Percentiles rank a stretch among this genome's conserved stretches.
These are phyloP conservation scores for Cyberlindnera samutprakarnensis DNA, from an alignment of 805 yeast genomes.

Conservation along the genomic window DNA sequence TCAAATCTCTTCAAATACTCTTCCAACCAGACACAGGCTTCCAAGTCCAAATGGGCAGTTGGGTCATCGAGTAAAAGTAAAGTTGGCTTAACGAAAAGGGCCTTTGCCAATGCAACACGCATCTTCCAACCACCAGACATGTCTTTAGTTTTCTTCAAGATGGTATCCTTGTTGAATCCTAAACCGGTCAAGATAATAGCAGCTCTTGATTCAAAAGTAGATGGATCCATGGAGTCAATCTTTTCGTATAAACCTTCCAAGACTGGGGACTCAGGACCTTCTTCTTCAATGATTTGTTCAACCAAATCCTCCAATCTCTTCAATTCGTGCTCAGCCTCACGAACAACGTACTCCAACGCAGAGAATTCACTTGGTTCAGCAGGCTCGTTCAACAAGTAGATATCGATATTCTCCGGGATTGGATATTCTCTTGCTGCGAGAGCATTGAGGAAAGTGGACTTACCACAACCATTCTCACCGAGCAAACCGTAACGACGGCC, in stretches of 20 bases:
- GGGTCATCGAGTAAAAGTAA: slow-evolving; percentile 93
- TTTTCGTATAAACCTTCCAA: slow-evolving; percentile 90
- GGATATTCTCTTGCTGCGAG: slow-evolving; percentile 96
- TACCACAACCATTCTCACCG: slow-evolving; percentile 99
- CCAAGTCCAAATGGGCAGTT: slow-evolving; percentile 98
- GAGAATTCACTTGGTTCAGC: slow-evolving; percentile 90
- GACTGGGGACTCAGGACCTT: slow-evolving; percentile 87
- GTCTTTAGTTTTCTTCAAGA: slow-evolving; percentile 90
- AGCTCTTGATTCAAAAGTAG: slow-evolving; percentile 94
- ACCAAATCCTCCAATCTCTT: slow-evolving; percentile 86
- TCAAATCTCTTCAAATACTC: slow-evolving; percentile 94
- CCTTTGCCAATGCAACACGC: slow-evolving; percentile 98
- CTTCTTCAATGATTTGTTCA: slow-evolving; percentile 80
- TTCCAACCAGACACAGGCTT: slow-evolving; percentile 99
- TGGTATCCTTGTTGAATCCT: slow-evolving; percentile 85
- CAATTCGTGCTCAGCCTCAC: slow-evolving; percentile 91
- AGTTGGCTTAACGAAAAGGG: slow-evolving; percentile 96
- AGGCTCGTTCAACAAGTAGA: slow-evolving; percentile 92
- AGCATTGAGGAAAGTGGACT: slow-evolving; percentile 89
- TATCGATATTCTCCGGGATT: slow-evolving; percentile 84
- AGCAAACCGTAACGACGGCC: slow-evolving; percentile 97
- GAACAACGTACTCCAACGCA: slow-evolving; percentile 93
- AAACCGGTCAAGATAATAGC: slow-evolving; percentile 94
- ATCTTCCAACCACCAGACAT: slow-evolving; percentile 99
- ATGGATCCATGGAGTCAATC: slow-evolving; percentile 92